Base-by-base conservation (phyloP, 345 rosid species). In the Adansonia digitata region DNA sequence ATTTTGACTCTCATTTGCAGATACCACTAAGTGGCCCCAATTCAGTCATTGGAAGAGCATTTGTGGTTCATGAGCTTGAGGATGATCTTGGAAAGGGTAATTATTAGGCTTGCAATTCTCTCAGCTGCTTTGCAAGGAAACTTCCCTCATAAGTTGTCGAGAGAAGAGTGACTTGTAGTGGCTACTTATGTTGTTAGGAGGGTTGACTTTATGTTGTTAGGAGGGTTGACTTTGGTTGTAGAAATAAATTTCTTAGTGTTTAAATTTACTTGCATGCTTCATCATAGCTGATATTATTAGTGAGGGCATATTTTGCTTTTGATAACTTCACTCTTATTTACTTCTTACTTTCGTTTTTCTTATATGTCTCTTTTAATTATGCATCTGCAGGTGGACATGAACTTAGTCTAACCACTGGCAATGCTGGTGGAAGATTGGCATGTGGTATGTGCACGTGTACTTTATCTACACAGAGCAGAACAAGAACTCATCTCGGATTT, bases 371-470 rank as follows among this genome's bases (percentile, higher is more conserved):
- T 73, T 82, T 70, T 69, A n/a, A 51, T 79, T 75, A 35, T 48
- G 77, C 70, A 57, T 64, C 34, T 88, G 45, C 78, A 94, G 98
- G 99, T 74, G 96, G 99, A 69, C 98, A 92, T 80, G 99, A 95
- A 82, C 98, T 95, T 70, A 95, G 99, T 81, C 86, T 89, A 71
- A 81, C 85, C 84, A 95, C 99, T 26, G 99, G 99, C 60, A 95
- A 95, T 74, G 99, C 99, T 63, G 99, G 99, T 7, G 99, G 99
- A 74, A 91, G 99, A 86, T 83, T 95, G 86, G 99, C 99, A 24
- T 95, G 99, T 79, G 98, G 99, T 95, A 91, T 71, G 85, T 81
- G 73, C 26, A 22, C 8, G 3, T 57, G 52, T 72, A 26, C 37
- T 35, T 37, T 18, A 39, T 55, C 35, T 72, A 55, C 46, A 20